Evolutionary conservation across 306 rosid species (phyloP).

Genomic region (Gastrolobium villosum): DNA sequence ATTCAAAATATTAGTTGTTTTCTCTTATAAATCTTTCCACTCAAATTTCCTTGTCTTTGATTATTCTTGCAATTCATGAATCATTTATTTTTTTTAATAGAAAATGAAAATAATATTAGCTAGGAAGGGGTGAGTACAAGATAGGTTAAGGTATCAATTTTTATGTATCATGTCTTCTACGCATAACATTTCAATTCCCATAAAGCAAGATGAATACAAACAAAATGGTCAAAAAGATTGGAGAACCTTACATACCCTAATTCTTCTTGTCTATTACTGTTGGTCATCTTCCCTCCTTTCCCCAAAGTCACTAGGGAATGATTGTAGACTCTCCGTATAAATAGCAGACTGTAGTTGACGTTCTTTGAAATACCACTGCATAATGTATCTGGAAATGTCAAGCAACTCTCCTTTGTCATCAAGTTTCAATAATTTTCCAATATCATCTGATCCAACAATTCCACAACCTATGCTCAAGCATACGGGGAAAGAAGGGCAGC

Average conservation of each 20-base stretch:
- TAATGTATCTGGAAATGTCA: background rate
- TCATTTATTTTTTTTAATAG: too few relatives aligned
- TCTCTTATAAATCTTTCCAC: too few relatives aligned
- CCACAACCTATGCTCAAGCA: background rate
- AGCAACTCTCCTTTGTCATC: constrained; percentile 1
- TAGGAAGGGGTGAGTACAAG: too few relatives aligned
- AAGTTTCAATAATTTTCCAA: background rate
- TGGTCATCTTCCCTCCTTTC: background rate
- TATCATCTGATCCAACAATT: background rate
- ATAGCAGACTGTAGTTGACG: background rate
- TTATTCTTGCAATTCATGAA: too few relatives aligned
- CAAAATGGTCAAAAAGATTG: background rate
- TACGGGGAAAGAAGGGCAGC: background rate
- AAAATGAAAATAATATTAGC: too few relatives aligned
- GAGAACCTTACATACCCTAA: background rate
- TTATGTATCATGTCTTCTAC: too few relatives aligned
- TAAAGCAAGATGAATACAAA: background rate
- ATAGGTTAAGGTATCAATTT: too few relatives aligned
- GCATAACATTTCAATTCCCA: background rate
- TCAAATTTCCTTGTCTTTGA: too few relatives aligned
- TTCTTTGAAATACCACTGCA: background rate
- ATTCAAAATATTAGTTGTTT: too few relatives aligned
- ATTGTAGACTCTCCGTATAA: background rate
- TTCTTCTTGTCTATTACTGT: background rate
- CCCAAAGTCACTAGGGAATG: background rate